Base-by-base conservation (phyloP, 305 asterid genomes). In the Ilex paraguariensis region DNA sequence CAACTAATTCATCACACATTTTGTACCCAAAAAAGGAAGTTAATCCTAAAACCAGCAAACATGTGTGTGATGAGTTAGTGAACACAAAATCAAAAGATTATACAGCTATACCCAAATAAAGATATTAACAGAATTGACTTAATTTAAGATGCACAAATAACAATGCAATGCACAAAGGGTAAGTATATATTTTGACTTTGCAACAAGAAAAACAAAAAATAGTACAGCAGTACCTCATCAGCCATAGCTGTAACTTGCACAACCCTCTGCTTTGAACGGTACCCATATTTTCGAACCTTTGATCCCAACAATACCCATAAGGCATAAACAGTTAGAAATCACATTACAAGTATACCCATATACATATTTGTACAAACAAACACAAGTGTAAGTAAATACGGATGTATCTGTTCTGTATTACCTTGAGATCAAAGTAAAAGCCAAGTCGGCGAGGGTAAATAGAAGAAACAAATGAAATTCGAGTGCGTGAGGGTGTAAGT, bases 171-270 rank as follows among this genome's bases (percentile, higher is more conserved):
- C 32, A 21, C 46, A 28, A 31, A 55, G 69, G 50, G 53, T 46
- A 65, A 62, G 28, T 21, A 21, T 21, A 21, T 21, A 21, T 21
- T 21, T 21, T 21, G 28, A 21, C 28, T 21, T 21, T 21, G 28
- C 28, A 21, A 21, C 28, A 21, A 21, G 28, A n/a, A 46, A 3
- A 21, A 21, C 28, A 70, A 33, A 60, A 60, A 14, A 54, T 52
- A 11, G 21, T 61, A 68, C 21, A 31, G 42, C 9, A 64, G 57
- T 81, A 86, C 96, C 79, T 83, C 97, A 73, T 73, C 97, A 73
- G 73, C 93, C 93, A 78, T 75, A 31, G 86, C 82, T 61, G 68
- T 63, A 69, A 81, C 72, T 49, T 69, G 83, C 68, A 73, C 68
- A 57, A 46, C 70, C 63, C 71, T 50, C 45, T 66, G 79, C 70